Percentiles rank a stretch among this genome's conserved stretches.
phyloP scores from a whole-genome alignment of 805 yeast genomes.

The Ogataea glucozyma region DNA sequence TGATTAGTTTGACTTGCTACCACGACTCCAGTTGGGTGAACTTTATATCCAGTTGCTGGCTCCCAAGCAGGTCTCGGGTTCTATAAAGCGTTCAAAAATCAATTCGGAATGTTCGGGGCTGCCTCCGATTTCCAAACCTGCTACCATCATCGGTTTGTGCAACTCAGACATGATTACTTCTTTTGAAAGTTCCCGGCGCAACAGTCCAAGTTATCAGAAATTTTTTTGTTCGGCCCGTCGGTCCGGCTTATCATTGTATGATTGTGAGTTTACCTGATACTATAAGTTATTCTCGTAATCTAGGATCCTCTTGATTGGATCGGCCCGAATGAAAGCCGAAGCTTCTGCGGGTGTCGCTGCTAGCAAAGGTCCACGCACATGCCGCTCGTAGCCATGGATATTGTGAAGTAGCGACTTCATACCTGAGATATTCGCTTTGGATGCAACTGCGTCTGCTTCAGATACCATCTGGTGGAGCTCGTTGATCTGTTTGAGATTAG shows the following conservation, averaged over 20 bases:
- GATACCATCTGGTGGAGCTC: slow-evolving; percentile 16
- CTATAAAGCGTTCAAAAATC: too few species aligned
- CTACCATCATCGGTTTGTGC: too few species aligned
- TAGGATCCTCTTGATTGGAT: slow-evolving; percentile 13
- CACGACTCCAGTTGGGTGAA: too few species aligned
- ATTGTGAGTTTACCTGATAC: background rate
- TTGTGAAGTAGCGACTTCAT: slow-evolving; percentile 17
- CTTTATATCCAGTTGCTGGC: too few species aligned
- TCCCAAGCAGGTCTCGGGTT: too few species aligned
- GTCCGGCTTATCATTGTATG: background rate
- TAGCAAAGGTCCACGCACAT: slow-evolving; percentile 19
- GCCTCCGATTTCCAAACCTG: too few species aligned
- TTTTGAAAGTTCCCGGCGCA: too few species aligned
- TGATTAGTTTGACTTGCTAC: too few species aligned
- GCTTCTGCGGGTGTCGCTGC: slow-evolving; percentile 4
- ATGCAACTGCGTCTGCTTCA: slow-evolving; percentile 19
- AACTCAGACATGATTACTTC: too few species aligned
- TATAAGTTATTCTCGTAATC: slow-evolving; percentile 9
- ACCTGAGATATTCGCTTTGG: slow-evolving; percentile 20
- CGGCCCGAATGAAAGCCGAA: background rate
- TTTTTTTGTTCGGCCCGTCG: slow-evolving; percentile 1
- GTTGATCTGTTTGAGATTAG: slow-evolving; percentile 11
- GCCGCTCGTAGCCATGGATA: slow-evolving; percentile 11
- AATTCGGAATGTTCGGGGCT: too few species aligned
- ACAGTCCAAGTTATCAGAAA: too few species aligned